A percentile compares a stretch with the other conserved stretches of the same genome.
These are phyloP conservation scores for Ceratobasidium sp. DNA, from an alignment of 1,284 basidiomycete species.

Conservation along the genomic window DNA sequence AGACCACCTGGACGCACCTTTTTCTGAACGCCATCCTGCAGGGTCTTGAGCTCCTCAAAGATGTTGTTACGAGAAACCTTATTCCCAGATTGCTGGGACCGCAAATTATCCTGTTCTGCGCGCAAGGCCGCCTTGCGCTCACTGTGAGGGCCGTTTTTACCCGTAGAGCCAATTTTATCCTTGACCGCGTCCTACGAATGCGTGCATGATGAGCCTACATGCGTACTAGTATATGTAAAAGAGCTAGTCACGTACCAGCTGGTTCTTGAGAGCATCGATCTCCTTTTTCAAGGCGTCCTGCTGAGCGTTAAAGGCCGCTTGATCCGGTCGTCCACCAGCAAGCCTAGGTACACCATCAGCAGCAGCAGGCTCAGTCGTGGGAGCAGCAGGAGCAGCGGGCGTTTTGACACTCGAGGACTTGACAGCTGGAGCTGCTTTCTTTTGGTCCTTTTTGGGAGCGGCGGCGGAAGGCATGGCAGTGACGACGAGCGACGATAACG, in stretches of 20 bases:
- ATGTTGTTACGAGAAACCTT: conserved; percentile 84
- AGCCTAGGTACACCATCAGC: conserved; percentile 59
- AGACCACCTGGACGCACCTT: conserved; percentile 68
- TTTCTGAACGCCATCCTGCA: conserved; percentile 86
- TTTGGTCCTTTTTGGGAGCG: conserved; percentile 44
- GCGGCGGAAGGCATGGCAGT: conserved; percentile 40
- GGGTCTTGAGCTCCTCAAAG: conserved; percentile 82
- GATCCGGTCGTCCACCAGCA: conserved; percentile 77
- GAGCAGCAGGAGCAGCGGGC: conserved; percentile 57
- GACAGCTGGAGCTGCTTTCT: conserved; percentile 39
- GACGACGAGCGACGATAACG: conserved; percentile 42
- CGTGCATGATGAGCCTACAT: conserved; percentile 19
- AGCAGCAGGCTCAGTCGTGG: conserved; percentile 59
- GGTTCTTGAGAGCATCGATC: conserved; percentile 82
- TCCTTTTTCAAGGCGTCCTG: conserved; percentile 85
- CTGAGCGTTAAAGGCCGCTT: conserved; percentile 81
- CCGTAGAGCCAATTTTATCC: conserved; percentile 78
- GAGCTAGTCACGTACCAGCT: conserved; percentile 72
- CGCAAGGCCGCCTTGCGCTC: conserved; percentile 82
- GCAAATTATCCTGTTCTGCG: conserved; percentile 84
- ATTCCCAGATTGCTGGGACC: conserved; percentile 82
- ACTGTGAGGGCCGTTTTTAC: conserved; percentile 71
- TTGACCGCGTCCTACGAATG: conserved; percentile 74
- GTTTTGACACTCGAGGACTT: conserved; percentile 49
- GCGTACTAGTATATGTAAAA: neutral